Evolutionary conservation across 1,139 yeast species (phyloP).

Genomic region (Hansenula lynferdii): DNA sequence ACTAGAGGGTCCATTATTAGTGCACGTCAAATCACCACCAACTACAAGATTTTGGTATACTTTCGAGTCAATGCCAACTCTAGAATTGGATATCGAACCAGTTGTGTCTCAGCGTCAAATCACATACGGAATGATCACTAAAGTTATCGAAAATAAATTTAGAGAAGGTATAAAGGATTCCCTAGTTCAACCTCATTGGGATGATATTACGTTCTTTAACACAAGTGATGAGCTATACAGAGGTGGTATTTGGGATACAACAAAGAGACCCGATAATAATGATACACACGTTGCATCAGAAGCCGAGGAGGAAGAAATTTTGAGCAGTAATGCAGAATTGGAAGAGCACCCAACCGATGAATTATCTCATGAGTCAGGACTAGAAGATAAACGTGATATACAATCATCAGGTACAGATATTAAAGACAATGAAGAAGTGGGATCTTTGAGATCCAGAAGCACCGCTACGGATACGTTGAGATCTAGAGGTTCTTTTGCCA

Average conservation of each 20-base stretch:
- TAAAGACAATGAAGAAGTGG: slow-evolving; percentile 6
- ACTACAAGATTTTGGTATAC: slow-evolving; percentile 88
- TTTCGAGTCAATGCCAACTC: slow-evolving; percentile 72
- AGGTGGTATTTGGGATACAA: slow-evolving; percentile 87
- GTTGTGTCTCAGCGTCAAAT: slow-evolving; percentile 80
- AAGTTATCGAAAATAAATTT: slow-evolving; percentile 71
- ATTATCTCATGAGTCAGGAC: neutral
- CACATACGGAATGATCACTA: slow-evolving; percentile 73
- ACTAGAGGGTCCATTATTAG: slow-evolving; percentile 67
- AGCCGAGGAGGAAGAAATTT: slow-evolving; percentile 7
- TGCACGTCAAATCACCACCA: slow-evolving; percentile 83
- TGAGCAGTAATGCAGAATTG: slow-evolving; percentile 4
- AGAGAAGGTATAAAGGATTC: slow-evolving; percentile 77
- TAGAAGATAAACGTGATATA: slow-evolving; percentile 2
- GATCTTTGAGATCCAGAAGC: slow-evolving; percentile 12
- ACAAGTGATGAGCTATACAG: slow-evolving; percentile 67
- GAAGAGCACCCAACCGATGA: slow-evolving; percentile 1
- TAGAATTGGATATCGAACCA: slow-evolving; percentile 79
- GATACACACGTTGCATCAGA: slow-evolving; percentile 10
- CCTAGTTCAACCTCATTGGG: slow-evolving; percentile 83
- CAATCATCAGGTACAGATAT: slow-evolving; percentile 2
- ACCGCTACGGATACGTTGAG: neutral
- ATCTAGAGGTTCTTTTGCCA: slow-evolving; percentile 4
- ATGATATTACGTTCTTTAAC: slow-evolving; percentile 70
- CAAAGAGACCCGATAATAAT: slow-evolving; percentile 22